phyloP scores from a whole-genome alignment of 352 stramenopile species.

The Phytophthora megakarya region DNA sequence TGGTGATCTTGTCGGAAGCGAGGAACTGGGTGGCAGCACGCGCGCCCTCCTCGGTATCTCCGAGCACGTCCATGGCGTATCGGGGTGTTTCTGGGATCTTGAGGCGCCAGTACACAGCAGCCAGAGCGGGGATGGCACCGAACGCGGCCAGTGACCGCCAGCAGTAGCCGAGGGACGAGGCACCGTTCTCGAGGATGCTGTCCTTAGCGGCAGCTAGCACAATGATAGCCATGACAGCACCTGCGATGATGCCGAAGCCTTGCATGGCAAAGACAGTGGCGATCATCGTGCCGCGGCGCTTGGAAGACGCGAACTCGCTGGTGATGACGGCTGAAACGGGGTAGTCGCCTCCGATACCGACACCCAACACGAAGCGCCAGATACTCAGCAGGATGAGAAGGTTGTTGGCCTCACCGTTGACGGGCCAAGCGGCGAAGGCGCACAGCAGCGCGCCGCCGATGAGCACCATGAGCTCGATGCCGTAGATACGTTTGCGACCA shows the following conservation, averaged over 20 bases:
- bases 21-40: constrained; percentile 42
- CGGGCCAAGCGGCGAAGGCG: constrained; percentile 42
- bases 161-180: constrained; percentile 47
- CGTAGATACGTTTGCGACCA: constrained; percentile 53
- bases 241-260: constrained; percentile 49
- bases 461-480: constrained; percentile 53
- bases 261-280: constrained; percentile 63
- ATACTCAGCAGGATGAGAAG: constrained; percentile 55
- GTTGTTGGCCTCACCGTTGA: constrained; percentile 51
- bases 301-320: constrained; percentile 49
- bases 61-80: constrained; percentile 53
- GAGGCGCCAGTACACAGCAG: constrained; percentile 53
- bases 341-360: constrained; percentile 61
- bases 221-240: constrained; percentile 40
- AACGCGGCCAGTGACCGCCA: constrained; percentile 53
- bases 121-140: constrained; percentile 43
- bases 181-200: constrained; percentile 42
- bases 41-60: constrained; percentile 38
- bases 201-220: constrained; percentile 36
- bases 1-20: constrained; percentile 40
- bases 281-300: constrained; percentile 52
- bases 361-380: constrained; percentile 56
- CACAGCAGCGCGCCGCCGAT: constrained; percentile 44
- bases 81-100: constrained; percentile 51
- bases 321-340: constrained; percentile 61